Base-by-base conservation (phyloP, 257 asterid genomes). In the Forsythia viridissima region DNA sequence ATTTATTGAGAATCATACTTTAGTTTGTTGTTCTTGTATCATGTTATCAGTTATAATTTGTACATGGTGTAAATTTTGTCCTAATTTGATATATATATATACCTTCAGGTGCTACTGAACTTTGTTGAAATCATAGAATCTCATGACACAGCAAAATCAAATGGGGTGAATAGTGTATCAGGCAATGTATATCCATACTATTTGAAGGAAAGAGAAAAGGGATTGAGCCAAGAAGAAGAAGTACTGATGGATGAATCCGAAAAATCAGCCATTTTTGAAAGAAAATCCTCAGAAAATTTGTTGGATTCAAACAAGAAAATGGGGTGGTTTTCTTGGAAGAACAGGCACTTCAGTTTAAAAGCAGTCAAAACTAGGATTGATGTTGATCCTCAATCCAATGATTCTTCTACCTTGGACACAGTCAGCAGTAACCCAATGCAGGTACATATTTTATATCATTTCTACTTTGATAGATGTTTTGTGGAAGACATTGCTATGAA, bases 311-410 rank as follows among this genome's bases (percentile, higher is more conserved):
- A 76, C 79, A 89, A 86, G 85, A 92, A 86, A 78, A 77, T 73
- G 36, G 86, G 90, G 8, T 85, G 92, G 82, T 89, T 92, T 70
- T 82, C 91, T 10, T 88, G 94, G 94, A 91, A 85, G 81, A 30
- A 30, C 34, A 88, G 83, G 46, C 80, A 88, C 24, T 85, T 91
- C 76, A 89, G 93, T 72, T 30, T 30, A 30, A 85, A 88, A 34
- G 80, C 85, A 10, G 59, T 51, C 0, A 78, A 76, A 70, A 76
- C 85, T 34, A 88, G 1, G 34, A 30, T 30, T 30, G 34, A 30
- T 30, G 24, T 24, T 24, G 34, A 30, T 30, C 34, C 34, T 30
- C 82, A 37, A 76, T 73, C 80, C 15, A 8, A 72, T 9, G 66
- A 8, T 6, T 51, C 72, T 37, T 46, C 87, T 44, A 37, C 80